phyloP scores from a whole-genome alignment of 164 flowering plant species.

The Saururus chinensis region DNA sequence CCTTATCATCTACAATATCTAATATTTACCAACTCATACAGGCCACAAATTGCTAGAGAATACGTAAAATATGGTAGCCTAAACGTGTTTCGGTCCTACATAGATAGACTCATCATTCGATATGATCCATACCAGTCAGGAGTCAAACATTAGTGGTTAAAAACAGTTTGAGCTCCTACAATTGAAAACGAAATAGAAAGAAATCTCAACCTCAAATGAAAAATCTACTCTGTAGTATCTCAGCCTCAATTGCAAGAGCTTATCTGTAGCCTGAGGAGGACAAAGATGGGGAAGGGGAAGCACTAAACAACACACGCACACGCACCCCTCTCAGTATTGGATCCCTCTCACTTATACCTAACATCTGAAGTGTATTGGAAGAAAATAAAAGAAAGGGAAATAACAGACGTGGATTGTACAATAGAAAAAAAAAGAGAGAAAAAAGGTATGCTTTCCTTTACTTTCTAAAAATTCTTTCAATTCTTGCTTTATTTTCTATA shows the following conservation, averaged over 20 bases:
- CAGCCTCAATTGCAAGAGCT: no score
- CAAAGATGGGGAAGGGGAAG: not conserved
- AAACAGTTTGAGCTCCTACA: not conserved
- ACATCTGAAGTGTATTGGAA: not conserved
- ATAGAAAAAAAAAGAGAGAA: not conserved
- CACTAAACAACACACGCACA: not conserved
- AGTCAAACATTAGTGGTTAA: not conserved
- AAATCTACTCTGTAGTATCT: not conserved
- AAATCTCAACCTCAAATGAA: not conserved
- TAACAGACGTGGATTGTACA: not conserved
- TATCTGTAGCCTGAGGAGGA: not conserved
- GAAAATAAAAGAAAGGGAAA: not conserved
- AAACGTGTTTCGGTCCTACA: no score
- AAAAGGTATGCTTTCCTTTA: not conserved
- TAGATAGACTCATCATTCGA: not conserved
- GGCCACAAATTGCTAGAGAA: no score
- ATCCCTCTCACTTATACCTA: not conserved
- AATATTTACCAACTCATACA: no score
- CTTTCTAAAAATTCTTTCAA: no score
- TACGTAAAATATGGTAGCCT: no score
- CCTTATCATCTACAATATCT: no score
- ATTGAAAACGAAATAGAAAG: not conserved
- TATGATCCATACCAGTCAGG: not conserved
- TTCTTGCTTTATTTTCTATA: not conserved
- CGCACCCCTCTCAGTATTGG: no score